phyloP scores from a whole-genome alignment of 768 basidiomycete species.

The Krasilnikovozyma curviuscula region DNA sequence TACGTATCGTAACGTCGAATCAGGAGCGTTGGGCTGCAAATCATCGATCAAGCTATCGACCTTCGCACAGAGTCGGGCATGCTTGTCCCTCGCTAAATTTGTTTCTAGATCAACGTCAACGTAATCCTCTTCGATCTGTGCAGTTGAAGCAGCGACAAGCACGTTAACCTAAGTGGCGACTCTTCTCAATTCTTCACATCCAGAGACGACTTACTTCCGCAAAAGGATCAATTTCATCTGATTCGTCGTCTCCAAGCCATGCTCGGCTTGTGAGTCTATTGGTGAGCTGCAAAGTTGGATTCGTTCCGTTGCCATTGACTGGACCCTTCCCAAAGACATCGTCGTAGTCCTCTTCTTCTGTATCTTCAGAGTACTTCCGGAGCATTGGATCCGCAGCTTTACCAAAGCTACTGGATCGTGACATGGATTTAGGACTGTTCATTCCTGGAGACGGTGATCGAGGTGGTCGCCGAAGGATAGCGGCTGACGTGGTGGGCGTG shows the following conservation, averaged over 20 bases:
- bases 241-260: conserved; percentile 67
- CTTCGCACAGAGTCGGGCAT: conserved; percentile 60
- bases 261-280: conserved; percentile 74
- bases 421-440: too few relatives aligned
- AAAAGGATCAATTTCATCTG: conserved; percentile 89
- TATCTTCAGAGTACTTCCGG: conserved; percentile 62
- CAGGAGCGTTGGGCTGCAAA: conserved; percentile 58
- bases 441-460: too few relatives aligned
- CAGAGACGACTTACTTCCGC: conserved; percentile 45
- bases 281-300: conserved; percentile 53
- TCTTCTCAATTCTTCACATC: background rate
- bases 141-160: background rate
- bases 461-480: too few relatives aligned
- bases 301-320: conserved; percentile 7
- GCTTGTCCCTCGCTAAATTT: conserved; percentile 80
- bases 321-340: conserved; percentile 65
- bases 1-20: conserved; percentile 52
- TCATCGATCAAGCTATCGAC: conserved; percentile 75
- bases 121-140: conserved; percentile 77
- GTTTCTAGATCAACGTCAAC: conserved; percentile 79
- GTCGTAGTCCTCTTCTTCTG: conserved; percentile 77
- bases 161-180: conserved; percentile 3
- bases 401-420: too few relatives aligned
- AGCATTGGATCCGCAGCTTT: too few relatives aligned
- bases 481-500: too few relatives aligned